A percentile compares a stretch with the other conserved stretches of the same genome.
phyloP scores from a whole-genome alignment of 2,329 filamentous ascomycete genomes.

The Fusarium austroafricanum region DNA sequence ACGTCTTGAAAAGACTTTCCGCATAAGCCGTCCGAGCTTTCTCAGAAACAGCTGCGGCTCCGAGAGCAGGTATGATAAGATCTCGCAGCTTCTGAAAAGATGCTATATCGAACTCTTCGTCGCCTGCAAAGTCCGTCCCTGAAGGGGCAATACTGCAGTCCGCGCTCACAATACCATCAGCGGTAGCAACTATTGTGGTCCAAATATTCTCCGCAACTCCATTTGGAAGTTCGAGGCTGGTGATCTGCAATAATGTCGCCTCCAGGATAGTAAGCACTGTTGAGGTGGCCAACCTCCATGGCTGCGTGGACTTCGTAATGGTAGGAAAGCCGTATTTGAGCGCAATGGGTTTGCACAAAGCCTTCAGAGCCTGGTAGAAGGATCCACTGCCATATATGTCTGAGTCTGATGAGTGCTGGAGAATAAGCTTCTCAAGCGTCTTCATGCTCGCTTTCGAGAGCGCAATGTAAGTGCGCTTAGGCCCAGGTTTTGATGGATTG shows the following conservation, averaged over 20 bases:
- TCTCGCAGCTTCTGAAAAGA: constrained; percentile 77
- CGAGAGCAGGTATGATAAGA: constrained; percentile 80
- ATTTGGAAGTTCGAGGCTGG: constrained; percentile 59
- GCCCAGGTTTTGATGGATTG: constrained; percentile 48
- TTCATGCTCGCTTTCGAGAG: constrained; percentile 86
- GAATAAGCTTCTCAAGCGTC: constrained; percentile 71
- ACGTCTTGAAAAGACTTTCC: constrained; percentile 81
- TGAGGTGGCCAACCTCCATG: constrained; percentile 85
- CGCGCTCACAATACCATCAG: constrained; percentile 76
- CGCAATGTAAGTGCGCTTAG: constrained; percentile 85
- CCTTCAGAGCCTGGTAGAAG: constrained; percentile 71
- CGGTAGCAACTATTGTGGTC: constrained; percentile 73
- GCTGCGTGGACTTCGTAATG: constrained; percentile 74
- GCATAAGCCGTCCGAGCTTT: constrained; percentile 76
- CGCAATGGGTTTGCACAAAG: constrained; percentile 75
- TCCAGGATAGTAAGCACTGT: constrained; percentile 76
- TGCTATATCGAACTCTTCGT: constrained; percentile 84
- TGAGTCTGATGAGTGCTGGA: constrained; percentile 68
- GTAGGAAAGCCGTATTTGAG: constrained; percentile 85
- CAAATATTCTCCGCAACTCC: constrained; percentile 71
- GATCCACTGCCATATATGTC: constrained; percentile 78
- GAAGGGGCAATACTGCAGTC: constrained; percentile 63
- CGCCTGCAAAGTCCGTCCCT: constrained; percentile 65
- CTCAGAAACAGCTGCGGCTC: constrained; percentile 73
- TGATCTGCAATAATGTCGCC: constrained; percentile 71